Conservation (phyloP, 805 yeast genomes). For the Wickerhamiella vanderwaltii region DNA sequence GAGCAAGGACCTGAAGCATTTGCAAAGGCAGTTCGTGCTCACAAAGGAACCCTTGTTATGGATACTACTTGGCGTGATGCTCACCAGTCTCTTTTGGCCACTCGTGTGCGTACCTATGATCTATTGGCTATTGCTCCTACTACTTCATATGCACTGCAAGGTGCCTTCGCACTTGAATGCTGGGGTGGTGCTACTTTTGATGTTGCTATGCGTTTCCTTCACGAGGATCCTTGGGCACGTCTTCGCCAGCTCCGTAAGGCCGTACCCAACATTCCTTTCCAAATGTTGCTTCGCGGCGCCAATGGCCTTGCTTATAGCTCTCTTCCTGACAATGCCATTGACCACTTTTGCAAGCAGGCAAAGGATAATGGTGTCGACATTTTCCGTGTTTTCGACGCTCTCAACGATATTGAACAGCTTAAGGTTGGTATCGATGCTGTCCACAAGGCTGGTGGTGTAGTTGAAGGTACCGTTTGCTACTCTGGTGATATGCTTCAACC, state of each 20-base stretch:
- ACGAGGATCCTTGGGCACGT: conserved; percentile 99
- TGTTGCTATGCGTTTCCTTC: conserved; percentile 94
- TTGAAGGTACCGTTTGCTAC: conserved; percentile 96
- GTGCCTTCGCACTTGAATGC: conserved; percentile 93
- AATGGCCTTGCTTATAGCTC: conserved; percentile 98
- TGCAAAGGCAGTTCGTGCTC: conserved; percentile 73
- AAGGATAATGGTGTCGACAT: conserved; percentile 94
- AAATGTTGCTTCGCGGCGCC: conserved; percentile 98
- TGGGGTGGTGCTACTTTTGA: conserved; percentile 99
- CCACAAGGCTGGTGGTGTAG: conserved; percentile 96
- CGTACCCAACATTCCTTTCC: conserved; percentile 98
- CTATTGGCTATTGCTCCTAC: conserved; percentile 83
- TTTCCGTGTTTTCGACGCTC: conserved; percentile 94
- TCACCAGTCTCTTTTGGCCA: conserved; percentile 93
- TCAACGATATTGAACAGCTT: conserved; percentile 91
- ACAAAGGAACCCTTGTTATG: conserved; percentile 83
- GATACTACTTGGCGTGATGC: conserved; percentile 99
- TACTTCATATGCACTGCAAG: conserved; percentile 78
- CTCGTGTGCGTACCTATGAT: conserved; percentile 93
- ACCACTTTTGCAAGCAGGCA: conserved; percentile 91
- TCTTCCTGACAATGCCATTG: conserved; percentile 96
- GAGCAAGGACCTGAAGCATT: conserved; percentile 81
- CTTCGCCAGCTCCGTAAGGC: conserved; percentile 72
- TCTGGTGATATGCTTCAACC: conserved; percentile 97
- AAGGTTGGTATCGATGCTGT: conserved; percentile 97